Base-by-base conservation (phyloP, 352 stramenopile genomes). In the Pythium insidiosum region DNA sequence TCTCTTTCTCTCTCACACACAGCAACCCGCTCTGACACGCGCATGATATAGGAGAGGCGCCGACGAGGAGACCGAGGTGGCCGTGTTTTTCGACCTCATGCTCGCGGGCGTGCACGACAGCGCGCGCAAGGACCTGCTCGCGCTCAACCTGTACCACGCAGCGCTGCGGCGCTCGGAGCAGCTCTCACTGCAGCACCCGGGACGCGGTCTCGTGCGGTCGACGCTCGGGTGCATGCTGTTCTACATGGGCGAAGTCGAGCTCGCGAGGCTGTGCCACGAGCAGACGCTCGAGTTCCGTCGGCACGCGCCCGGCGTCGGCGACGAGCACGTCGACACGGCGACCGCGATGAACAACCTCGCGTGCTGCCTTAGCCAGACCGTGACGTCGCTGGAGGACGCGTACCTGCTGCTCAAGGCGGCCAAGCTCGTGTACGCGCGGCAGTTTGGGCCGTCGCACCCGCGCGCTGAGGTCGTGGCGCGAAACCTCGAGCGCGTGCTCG, bases 281-380 rank as follows among this genome's bases (percentile, higher is more conserved):
- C 54, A 71, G 26, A 72, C 77, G 2, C 53, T 87, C 29, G 47
- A 63, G 4, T 40, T 61, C 20, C 63, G 73, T 11, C 30, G 44
- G 9, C n/a, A 38, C 5, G 74, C 59, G 47, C 6, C 26, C 20
- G 54, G 47, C 1, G 24, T 54, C 2, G 63, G 66, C 23, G 52
- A 63, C 11, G 42, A 64, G 23, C 50, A 84, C 45, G 37, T 79
- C 11, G 74, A 89, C 41, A 78, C 73, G 3, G 76, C 76, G 7
- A 86, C 75, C 4, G 55, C 70, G 11, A 78, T 89, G 63, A 87
- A 84, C 58, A 89, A 86, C 36, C 48, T 87, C 18, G 74, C 69
- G 6, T 87, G 76, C 38, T 89, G 76, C 35, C 37, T 82, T 9
- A 80, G 68, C 21, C 68, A 83, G 15, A 5, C 46, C 49, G 3